Evolutionary conservation across 805 yeast species (phyloP).

Genomic region (Candida maltosa): DNA sequence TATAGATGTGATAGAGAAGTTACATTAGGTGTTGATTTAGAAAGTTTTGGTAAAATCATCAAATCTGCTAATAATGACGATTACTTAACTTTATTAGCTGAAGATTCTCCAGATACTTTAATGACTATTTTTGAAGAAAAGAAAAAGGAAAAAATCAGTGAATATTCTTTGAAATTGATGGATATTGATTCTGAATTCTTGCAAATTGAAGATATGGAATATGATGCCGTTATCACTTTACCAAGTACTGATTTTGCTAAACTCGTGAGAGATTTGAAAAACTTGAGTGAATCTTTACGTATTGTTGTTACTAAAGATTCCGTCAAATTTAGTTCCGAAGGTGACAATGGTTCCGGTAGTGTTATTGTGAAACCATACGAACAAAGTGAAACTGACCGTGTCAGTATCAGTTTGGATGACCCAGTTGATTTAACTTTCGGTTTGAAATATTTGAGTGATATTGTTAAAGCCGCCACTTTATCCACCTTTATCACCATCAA

Average conservation of each 20-base stretch:
- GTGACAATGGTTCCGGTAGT: conserved; percentile 87
- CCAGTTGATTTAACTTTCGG: conserved; percentile 91
- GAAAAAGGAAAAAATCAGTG: conserved; percentile 86
- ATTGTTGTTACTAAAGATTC: conserved; percentile 89
- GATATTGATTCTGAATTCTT: conserved; percentile 94
- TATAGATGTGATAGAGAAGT: conserved; percentile 94
- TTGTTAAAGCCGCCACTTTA: conserved; percentile 84
- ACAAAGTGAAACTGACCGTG: no score
- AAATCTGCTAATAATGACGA: conserved; percentile 91
- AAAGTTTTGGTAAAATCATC: conserved; percentile 81
- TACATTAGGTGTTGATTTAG: conserved; percentile 87
- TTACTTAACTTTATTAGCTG: conserved; percentile 83
- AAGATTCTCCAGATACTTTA: conserved; percentile 79
- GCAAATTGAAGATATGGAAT: conserved; percentile 90
- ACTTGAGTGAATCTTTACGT: conserved; percentile 82
- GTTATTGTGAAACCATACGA: conserved; percentile 83
- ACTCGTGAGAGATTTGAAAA: conserved; percentile 81
- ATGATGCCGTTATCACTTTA: conserved; percentile 81
- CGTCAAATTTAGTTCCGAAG: conserved; percentile 84
- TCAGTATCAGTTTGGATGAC: conserved; percentile 73
- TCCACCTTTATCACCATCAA: conserved; percentile 76
- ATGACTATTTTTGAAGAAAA: conserved; percentile 86
- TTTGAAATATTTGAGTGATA: conserved; percentile 84
- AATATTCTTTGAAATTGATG: conserved; percentile 88
- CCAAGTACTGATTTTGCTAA: conserved; percentile 88